Conservation (phyloP, 2,329 filamentous ascomycete genomes). For the Thelonectria olida region DNA sequence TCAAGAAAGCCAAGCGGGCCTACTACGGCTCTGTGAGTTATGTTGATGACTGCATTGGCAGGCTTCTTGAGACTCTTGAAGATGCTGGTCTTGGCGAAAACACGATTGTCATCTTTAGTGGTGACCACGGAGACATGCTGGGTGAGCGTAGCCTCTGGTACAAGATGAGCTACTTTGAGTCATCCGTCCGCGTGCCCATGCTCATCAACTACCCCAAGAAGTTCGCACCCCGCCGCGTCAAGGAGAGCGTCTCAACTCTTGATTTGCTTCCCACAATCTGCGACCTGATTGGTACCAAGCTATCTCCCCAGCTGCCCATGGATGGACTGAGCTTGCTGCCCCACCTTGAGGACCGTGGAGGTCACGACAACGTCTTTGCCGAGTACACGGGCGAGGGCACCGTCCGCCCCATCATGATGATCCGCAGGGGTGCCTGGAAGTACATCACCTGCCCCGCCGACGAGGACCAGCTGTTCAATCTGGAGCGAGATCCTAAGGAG, state of each 20-base stretch:
- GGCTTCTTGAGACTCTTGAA: constrained; percentile 79
- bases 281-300: constrained; percentile 78
- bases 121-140: constrained; percentile 96
- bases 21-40: constrained; percentile 96
- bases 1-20: constrained; percentile 84
- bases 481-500: constrained; percentile 79
- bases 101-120: constrained; percentile 91
- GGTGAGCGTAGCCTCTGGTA: constrained; percentile 94
- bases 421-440: constrained; percentile 88
- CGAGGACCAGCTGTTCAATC: constrained; percentile 84
- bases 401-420: constrained; percentile 91
- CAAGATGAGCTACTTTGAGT: constrained; percentile 98
- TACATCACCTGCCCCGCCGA: constrained; percentile 88
- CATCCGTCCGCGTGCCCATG: constrained; percentile 87
- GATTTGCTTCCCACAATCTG: constrained; percentile 91
- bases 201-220: constrained; percentile 82
- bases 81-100: constrained; percentile 83
- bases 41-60: constrained; percentile 91
- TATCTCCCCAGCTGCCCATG: constrained; percentile 78
- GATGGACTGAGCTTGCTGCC: constrained; percentile 85
- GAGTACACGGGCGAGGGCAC: constrained; percentile 97
- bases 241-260: constrained; percentile 88
- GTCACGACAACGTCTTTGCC: constrained; percentile 87
- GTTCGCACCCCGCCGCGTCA: constrained; percentile 79
- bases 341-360: constrained; percentile 72